These are phyloP conservation scores for Malassezia pachydermatis DNA, from an alignment of 1,284 basidiomycete genomes.

Conservation along the genomic window DNA sequence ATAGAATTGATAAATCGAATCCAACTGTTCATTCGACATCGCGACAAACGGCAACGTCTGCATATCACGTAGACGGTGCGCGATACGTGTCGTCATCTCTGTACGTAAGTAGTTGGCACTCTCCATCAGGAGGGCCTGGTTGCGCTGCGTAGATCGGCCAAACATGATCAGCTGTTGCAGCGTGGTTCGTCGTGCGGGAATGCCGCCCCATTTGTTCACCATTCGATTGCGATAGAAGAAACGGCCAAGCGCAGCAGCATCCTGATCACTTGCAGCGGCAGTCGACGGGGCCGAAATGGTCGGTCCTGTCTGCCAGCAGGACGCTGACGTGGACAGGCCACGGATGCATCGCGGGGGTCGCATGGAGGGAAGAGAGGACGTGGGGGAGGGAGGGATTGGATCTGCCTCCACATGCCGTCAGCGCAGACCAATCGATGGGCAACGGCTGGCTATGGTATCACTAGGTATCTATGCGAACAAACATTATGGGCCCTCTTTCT, in stretches of 20 bases:
- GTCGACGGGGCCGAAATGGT: conserved; percentile 15
- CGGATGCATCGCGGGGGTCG: too few relatives aligned
- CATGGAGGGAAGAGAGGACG: too few relatives aligned
- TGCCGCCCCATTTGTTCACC: conserved; percentile 68
- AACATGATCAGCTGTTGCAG: conserved; percentile 65
- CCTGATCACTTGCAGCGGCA: conserved; percentile 10
- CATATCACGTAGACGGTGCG: conserved; percentile 74
- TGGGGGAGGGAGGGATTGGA: too few relatives aligned
- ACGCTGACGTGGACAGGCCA: too few relatives aligned
- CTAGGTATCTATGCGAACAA: too few relatives aligned
- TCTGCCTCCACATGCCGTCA: too few relatives aligned
- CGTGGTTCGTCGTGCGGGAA: conserved; percentile 63
- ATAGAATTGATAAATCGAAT: conserved; percentile 64
- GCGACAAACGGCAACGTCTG: conserved; percentile 77
- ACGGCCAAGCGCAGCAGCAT: conserved; percentile 26
- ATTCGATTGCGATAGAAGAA: conserved; percentile 79
- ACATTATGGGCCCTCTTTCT: too few relatives aligned
- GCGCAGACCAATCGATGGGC: too few relatives aligned
- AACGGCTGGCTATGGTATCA: too few relatives aligned
- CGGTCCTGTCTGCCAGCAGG: too few relatives aligned
- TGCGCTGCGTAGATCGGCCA: conserved; percentile 26
- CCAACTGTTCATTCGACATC: conserved; percentile 72
- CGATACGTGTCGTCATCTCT: conserved; percentile 75
- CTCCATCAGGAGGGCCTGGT: conserved; percentile 33
- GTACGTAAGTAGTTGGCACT: conserved; percentile 64